Evolutionary conservation across 2,329 filamentous ascomycete genomes (phyloP), one percentile per base, ranked within the genome.

Genomic region (Colletotrichum melonis): DNA sequence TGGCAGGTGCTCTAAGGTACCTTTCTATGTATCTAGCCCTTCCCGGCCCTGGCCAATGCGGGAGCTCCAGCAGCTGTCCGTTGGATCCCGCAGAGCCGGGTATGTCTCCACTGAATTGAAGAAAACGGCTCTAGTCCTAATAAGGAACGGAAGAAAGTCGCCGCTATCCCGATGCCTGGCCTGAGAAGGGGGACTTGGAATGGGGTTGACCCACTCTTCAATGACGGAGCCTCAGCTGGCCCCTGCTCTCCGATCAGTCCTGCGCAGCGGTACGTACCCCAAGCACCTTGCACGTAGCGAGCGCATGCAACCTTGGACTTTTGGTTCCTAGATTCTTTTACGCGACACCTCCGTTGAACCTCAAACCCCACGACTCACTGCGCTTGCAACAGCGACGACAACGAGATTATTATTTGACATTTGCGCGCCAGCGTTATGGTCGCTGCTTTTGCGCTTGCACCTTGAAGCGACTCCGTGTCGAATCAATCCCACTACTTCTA

Each of bases 361-460:
- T 65, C 60, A 11, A 49, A 28, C 32, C 67, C n/a, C 28, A 22
- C 38, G 65, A 66, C 63, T 19, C 38, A 16, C 22, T 38, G 19
- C 49, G 11, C 7, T 22, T 22, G 14, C 28, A 56, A 49, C 38
- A 42, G 16, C 38, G 38, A 56, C 67, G 42, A 30, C 49, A 19
- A n/a, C n/a, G 4, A 63, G 9, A 55, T 24, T 28, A 4, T 22
- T 3, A 7, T 7, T 28, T 9, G 11, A 32, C 19, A 11, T n/a
- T 54, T 65, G 62, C 42, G 54, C 49, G 49, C 57, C 57, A 67
- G 56, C 70, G 67, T 46, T 49, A 73, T 73, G 70, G 35, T 70
- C 4, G 70, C 65, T 49, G 60, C 60, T 19, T 12, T 7, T 12
- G 63, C 60, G 32, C n/a, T 22, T 56, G 32, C 14, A 19, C 30